Base-by-base conservation (phyloP, 139 green algal genomes). In the Micractinium conductrix region DNA sequence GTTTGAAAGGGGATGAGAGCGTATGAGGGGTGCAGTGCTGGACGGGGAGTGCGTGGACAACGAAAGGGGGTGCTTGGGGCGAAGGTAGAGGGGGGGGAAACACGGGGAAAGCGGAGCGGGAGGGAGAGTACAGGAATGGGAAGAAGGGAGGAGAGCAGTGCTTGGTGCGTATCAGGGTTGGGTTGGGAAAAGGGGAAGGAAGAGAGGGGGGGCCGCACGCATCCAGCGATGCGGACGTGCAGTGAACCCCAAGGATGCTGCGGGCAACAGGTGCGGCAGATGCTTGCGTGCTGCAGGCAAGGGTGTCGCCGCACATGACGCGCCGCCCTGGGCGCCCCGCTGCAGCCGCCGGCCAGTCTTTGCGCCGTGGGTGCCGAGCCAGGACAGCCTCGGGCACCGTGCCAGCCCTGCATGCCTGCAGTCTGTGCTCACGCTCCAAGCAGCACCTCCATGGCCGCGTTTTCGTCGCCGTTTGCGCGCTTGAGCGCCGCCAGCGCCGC, bases 391-490 rank as follows among this genome's bases (percentile, higher is more conserved):
- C n/a, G n/a, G n/a, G n/a, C n/a, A n/a, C n/a, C n/a, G n/a, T n/a
- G n/a, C n/a, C n/a, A n/a, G n/a, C n/a, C n/a, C n/a, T n/a, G n/a
- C n/a, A n/a, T n/a, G n/a, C n/a, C n/a, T n/a, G n/a, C n/a, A n/a
- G n/a, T n/a, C n/a, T n/a, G n/a, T n/a, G n/a, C n/a, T 45, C 68
- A 81, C 48, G 75, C 78, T 28, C 68, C 90, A 28, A 98, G 86
- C 72, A 98, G 85, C 55, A 89, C 82, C 73, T 97, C 95, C 44
- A 98, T 85, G 6, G 95, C 95, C 30, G 86, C 85, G n/a, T 94
- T 91, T 75, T 96, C 93, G 82, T 98, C 95, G 0, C 93, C 93
- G 21, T 86, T 87, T 5, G 89, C 74, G 22, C 43, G 74, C 53
- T 86, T 43, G 74, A 98, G 81, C 24, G 95, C 95, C 37, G 55